Evolutionary conservation across 768 basidiomycete species (phyloP), one percentile per base, ranked within the genome.

Genomic region (Macrocybe gigantea): DNA sequence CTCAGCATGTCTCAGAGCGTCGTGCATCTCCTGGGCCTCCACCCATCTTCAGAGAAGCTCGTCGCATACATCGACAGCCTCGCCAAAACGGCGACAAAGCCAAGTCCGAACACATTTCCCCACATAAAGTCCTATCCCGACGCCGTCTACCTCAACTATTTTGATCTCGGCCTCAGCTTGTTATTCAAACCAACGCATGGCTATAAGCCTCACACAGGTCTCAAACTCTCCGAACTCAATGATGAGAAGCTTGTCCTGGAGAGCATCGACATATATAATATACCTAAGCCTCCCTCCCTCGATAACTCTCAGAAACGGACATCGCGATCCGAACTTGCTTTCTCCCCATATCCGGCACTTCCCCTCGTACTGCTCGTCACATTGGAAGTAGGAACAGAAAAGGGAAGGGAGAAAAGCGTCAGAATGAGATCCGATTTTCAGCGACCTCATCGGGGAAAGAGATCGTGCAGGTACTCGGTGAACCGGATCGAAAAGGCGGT

Each of bases 401-500:
- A 64, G 33, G 71, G 67, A 43, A 66, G 65, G 41, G 69, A 33
- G 68, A 64, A n/a, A 67, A 69, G 7, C 15, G 46, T 5, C 38
- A 67, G 2, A 61, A 62, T 31, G 70, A 69, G 41, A 22, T 22
- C 22, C 22, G 22, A 22, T 4, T 22, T 22, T 22, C 22, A 22
- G 22, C 22, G 22, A 22, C 22, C 22, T 83, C 80, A 15, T 80
- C 79, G 8, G 94, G 92, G 2, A 83, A 85, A 57, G 82, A 91
- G 0, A 82, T 98, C 50, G 87, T 96, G 7, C 56, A 64, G 29
- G 62, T 64, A 39, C 61, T 96, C 39, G 93, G 93, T 7, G 94
- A 97, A 64, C 94, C 94, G 6, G 80, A 80, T 58, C 75, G 89
- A 51, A 98, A 96, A 62, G 94, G 94, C 6, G 93, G 93, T 14